These are phyloP conservation scores for Linnemannia zychae DNA, from an alignment of 192 early-diverging fungal species.

Conservation along the genomic window DNA sequence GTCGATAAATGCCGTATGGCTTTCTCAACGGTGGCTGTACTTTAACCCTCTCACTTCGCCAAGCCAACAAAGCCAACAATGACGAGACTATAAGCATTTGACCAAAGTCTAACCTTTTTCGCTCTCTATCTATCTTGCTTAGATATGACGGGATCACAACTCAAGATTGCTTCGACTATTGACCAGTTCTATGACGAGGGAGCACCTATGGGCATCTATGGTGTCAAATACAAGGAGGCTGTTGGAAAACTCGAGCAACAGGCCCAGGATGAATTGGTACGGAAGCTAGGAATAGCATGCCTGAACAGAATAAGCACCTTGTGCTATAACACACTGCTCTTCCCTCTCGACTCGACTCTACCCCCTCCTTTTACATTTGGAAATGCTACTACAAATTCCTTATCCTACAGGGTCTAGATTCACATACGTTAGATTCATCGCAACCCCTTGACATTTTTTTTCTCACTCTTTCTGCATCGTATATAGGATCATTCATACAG, in stretches of 20 bases:
- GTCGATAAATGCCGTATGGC: not conserved
- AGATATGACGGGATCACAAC: slow-evolving; percentile 90
- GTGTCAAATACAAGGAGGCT: slow-evolving; percentile 87
- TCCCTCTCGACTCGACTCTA: not conserved
- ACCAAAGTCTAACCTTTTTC: not conserved
- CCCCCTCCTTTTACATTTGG: not conserved
- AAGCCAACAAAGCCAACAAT: not conserved
- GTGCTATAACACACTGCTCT: not conserved
- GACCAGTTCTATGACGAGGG: slow-evolving; percentile 92
- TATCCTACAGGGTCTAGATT: not conserved
- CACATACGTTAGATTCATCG: not conserved
- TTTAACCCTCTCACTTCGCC: not conserved
- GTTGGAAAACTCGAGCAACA: slow-evolving; percentile 86
- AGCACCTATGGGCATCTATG: slow-evolving; percentile 78
- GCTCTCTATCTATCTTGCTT: not conserved
- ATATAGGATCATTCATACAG: slow-evolving; percentile 84
- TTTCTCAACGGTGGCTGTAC: not conserved
- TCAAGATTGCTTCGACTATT: slow-evolving; percentile 87
- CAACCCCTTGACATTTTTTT: not conserved
- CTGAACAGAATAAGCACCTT: not conserved
- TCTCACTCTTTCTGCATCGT: not conserved
- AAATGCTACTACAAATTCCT: not conserved
- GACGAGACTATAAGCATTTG: not conserved
- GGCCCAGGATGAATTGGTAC: slow-evolving; percentile 82
- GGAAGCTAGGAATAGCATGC: not conserved